Evolutionary conservation across 1,139 yeast genomes (phyloP), one percentile per base, ranked within the genome.

Genomic region (Debaryomyces nepalensis): DNA sequence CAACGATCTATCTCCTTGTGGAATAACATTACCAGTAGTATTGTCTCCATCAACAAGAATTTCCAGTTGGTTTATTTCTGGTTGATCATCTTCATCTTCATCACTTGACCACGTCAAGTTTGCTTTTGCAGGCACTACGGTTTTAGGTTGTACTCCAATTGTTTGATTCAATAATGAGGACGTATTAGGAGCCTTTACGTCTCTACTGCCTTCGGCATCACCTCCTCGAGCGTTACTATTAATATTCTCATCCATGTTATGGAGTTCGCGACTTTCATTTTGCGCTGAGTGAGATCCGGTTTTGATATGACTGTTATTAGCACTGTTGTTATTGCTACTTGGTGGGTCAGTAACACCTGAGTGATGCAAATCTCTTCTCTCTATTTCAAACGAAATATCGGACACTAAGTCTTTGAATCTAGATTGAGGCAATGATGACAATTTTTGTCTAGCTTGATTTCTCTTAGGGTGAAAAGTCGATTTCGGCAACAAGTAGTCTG

Each of bases 371-470:
- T 77, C 76, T 55, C 99, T 74, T 56, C 97, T 78, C 57, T 86
- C 90, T 39, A 91, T 87, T 63, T 95, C 99, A 59, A 71, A 87
- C 37, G 87, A 72, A 35, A 93, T 91, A 63, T 95, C 99, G 43
- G 87, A 84, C 9, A 90, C 96, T 58, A 95, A 77, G 61, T 93
- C 99, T 57, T 84, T 84, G 66, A 93, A 93, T 46, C 98, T 69
- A 8, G 84, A 66, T 43, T 84, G 83, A 1, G 97, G 95, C 47
- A 95, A 76, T 33, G 89, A 81, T 2, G 97, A 87, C 51, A 95
- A 75, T 64, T 91, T 93, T 59, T 88, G 91, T 54, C 99, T 79
- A 3, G 99, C 99, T 63, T 90, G 96, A 62, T 95, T 95, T 57
- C 99, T 77, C 59, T 90, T 91, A 26, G 96, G 95, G 61, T 95